These are phyloP conservation scores for Candida anutae DNA, from an alignment of 1,139 yeast genomes.

Conservation along the genomic window DNA sequence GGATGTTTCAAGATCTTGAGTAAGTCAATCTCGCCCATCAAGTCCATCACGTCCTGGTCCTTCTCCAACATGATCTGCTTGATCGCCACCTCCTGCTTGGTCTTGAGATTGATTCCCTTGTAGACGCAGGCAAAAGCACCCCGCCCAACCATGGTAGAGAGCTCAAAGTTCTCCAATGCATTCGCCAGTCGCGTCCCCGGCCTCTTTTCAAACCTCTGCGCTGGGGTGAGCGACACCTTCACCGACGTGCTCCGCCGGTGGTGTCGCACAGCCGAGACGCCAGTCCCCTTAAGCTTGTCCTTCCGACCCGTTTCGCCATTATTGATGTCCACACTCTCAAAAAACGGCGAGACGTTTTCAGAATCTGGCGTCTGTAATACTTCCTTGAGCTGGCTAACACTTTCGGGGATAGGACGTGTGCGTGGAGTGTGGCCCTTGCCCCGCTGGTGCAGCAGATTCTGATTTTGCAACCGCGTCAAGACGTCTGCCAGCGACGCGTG, in stretches of 20 bases:
- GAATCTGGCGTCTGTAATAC: no score
- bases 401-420: no score
- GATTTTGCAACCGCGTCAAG: no score
- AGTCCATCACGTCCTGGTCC: conserved; percentile 38
- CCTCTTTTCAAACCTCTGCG: conserved; percentile 40
- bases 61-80: conserved; percentile 64
- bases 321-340: no score
- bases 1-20: conserved; percentile 76
- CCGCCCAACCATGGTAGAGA: conserved; percentile 58
- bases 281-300: no score
- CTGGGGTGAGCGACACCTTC: conserved; percentile 46
- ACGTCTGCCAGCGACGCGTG: no score
- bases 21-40: conserved; percentile 79
- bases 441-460: no score
- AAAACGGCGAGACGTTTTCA: no score
- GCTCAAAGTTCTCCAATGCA: conserved; percentile 47
- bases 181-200: conserved; percentile 31
- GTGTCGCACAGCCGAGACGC: no score
- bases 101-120: conserved; percentile 54
- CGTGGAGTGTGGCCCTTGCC: no score
- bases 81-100: conserved; percentile 72
- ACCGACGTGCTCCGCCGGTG: conserved; percentile 26
- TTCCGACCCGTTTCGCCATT: no score
- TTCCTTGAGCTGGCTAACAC: no score
- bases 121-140: conserved; percentile 81